Base-by-base conservation (phyloP, 202 grass and related monocot genomes). In the Eragrostis tef region DNA sequence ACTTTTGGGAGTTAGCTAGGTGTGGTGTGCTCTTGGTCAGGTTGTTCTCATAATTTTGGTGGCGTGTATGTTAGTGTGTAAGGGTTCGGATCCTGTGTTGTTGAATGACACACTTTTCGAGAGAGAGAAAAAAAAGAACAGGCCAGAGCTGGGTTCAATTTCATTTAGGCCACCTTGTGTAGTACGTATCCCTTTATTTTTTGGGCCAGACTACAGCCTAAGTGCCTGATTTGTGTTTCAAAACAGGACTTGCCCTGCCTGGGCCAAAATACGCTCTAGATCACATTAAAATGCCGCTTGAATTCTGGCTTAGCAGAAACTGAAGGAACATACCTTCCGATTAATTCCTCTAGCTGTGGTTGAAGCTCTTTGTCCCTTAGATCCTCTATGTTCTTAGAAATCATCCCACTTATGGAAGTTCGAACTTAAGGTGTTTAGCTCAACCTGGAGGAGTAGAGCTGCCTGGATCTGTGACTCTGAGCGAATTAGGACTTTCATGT, bases 331-430 rank as follows among this genome's bases (percentile, higher is more conserved):
- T 91, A 99, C 96, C 96, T 92, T 85, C 82, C 96, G 64, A 99
- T 96, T 80, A 99, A 88, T 87, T 99, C 96, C 74, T 99, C 96
- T 65, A 99, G 71, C 78, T 99, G 96, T 59, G 96, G 96, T 85
- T 99, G 90, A 82, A 99, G 96, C 74, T 99, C 96, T 83, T 88
- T 99, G 79, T 99, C 96, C 83, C 96, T 95, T 68, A 99, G 60
- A 73, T 99, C 96, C 83, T 99, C 93, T 64, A 99, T 96, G 58
- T 76, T 95, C 63, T 88, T 99, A 29, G 96, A 99, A 86, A 99
- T 90, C 71, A 84, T 91, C 85, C 96, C 96, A 99, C 58, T 90
- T 90, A 34, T 87, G 90, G 78, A 99, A 96, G 79, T 92, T 93
- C 22, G 87, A 88, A 70, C 64, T 89, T 90, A 99, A 74, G 76